Percentiles rank a stretch among this genome's conserved stretches.
Conservation (phyloP, 768 basidiomycete species). For the Phlegmacium glaucopus region DNA sequence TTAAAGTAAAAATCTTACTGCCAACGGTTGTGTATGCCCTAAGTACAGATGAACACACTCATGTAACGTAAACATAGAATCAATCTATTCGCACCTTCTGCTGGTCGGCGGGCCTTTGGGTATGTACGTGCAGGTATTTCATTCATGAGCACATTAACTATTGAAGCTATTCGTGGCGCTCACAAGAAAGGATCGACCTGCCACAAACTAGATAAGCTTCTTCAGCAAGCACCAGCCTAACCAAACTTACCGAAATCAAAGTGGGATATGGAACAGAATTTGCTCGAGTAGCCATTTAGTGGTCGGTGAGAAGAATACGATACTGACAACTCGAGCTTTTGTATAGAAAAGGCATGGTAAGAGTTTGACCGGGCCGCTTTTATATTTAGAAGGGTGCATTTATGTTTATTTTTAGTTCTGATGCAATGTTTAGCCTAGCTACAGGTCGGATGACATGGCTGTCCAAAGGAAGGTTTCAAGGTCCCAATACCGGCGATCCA, state of each 20-base stretch:
- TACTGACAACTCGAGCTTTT: too few relatives aligned
- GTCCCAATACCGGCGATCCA: too few relatives aligned
- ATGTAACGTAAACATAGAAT: neutral
- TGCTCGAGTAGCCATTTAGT: slow-evolving; percentile 63
- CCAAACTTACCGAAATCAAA: slow-evolving; percentile 45
- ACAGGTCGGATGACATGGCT: too few relatives aligned
- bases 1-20: slow-evolving; percentile 46
- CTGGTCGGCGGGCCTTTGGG: slow-evolving; percentile 40
- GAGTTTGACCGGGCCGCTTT: too few relatives aligned
- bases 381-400: too few relatives aligned
- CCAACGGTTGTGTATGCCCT: slow-evolving; percentile 74
- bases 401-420: too few relatives aligned
- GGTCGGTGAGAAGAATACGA: too few relatives aligned
- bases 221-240: neutral
- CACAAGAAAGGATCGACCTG: slow-evolving; percentile 72
- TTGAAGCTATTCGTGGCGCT: too few relatives aligned
- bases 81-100: slow-evolving; percentile 47
- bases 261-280: slow-evolving; percentile 62
- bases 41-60: neutral
- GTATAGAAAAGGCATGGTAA: too few relatives aligned
- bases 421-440: too few relatives aligned
- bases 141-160: too few relatives aligned
- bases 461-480: too few relatives aligned
- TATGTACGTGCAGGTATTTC: neutral
- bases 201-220: neutral